These are phyloP conservation scores for Fusarium pseudonygamai DNA, from an alignment of 2,329 filamentous ascomycete genomes.

Conservation along the genomic window DNA sequence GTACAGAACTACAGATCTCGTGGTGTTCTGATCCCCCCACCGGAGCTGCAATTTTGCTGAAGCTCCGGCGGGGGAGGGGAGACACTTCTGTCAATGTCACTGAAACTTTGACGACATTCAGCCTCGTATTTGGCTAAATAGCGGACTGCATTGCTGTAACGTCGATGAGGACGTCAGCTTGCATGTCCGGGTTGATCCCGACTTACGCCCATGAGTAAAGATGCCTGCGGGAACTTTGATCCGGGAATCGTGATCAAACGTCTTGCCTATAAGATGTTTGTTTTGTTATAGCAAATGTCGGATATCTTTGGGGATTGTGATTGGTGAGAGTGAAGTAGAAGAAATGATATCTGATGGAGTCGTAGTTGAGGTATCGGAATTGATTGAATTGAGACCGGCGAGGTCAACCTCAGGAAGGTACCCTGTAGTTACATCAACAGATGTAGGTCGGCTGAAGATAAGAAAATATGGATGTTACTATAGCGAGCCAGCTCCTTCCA, in stretches of 20 bases:
- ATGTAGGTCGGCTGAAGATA: not conserved
- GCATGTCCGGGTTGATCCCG: not conserved
- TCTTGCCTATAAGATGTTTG: not conserved
- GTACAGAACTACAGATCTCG: not conserved
- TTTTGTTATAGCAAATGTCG: not conserved
- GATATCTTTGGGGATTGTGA: not conserved
- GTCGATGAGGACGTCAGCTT: not conserved
- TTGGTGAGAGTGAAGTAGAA: not conserved
- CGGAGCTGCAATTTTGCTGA: not conserved
- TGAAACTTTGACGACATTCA: not conserved
- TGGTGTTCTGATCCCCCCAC: not conserved
- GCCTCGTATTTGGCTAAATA: not conserved
- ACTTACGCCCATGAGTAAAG: not conserved
- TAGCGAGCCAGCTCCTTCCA: not conserved
- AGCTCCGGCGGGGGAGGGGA: conserved; percentile 13
- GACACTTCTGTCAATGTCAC: not conserved
- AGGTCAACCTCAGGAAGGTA: not conserved
- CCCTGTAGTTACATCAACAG: not conserved
- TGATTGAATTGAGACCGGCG: not conserved
- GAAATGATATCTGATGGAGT: not conserved
- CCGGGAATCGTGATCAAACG: not conserved
- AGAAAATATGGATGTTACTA: not conserved
- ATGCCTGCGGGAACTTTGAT: not conserved
- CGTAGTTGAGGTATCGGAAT: not conserved
- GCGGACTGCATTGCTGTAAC: not conserved